Conservation (phyloP, 2,329 filamentous ascomycete genomes). For the Rutstroemia sp. region DNA sequence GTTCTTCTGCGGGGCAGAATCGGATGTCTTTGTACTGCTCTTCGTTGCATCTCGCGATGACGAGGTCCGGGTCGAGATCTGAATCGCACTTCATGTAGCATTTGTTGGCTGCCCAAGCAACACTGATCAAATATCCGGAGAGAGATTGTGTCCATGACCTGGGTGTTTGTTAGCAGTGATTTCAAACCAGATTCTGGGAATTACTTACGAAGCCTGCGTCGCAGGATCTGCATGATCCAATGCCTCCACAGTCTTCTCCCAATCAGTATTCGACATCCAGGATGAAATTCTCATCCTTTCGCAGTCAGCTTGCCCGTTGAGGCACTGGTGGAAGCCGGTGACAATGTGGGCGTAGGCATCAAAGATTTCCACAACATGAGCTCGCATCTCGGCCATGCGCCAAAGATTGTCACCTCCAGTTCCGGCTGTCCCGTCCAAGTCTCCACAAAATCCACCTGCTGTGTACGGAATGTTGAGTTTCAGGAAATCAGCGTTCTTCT, state of each 20-base stretch:
- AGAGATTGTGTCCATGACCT: not conserved
- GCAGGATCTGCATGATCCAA: not conserved
- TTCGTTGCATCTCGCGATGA: not conserved
- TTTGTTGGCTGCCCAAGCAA: constrained; percentile 1
- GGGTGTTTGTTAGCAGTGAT: not conserved
- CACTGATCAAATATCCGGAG: not conserved
- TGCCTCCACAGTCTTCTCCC: not conserved
- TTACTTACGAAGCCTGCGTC: not conserved
- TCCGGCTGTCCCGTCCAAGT: not conserved
- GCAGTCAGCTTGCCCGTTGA: not conserved
- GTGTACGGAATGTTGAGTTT: not conserved
- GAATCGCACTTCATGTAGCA: constrained; percentile 7
- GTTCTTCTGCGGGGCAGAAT: not conserved
- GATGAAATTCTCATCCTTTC: not conserved
- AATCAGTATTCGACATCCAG: constrained; percentile 1
- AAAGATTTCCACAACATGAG: not conserved
- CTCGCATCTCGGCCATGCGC: not conserved
- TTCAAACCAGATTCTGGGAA: not conserved
- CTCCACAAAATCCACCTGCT: not conserved
- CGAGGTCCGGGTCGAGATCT: not conserved
- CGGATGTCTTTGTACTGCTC: not conserved
- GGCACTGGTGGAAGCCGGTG: not conserved
- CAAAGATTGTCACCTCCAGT: not conserved
- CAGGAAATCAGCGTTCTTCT: not conserved
- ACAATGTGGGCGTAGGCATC: not conserved